Evolutionary conservation across 2,329 filamentous ascomycete genomes (phyloP), one percentile per base, ranked within the genome.

Genomic region (Apiospora marii): DNA sequence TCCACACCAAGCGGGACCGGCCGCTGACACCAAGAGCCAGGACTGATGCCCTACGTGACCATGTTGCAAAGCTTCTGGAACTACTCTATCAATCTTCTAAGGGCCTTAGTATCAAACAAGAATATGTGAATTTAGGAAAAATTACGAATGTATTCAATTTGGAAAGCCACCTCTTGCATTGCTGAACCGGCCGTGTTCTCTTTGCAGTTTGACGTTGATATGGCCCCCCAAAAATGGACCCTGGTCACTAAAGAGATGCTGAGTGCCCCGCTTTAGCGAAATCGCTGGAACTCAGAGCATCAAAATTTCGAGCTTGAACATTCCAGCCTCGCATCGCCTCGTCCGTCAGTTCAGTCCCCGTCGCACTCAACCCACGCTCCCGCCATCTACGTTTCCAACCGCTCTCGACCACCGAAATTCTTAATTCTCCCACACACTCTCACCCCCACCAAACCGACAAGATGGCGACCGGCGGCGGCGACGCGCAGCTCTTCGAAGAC

Each of bases 401-500:
- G 41, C 16, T 14, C 12, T 49, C 48, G 2, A 19, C 43, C 14
- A 46, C 67, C 43, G 22, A 44, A 48, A 10, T 2, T 30, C 43
- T 4, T 4, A 30, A 30, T 4, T 48, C 43, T 10, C 14, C 22
- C 14, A n/a, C 16, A 68, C 24, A n/a, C n/a, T n/a, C 68, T 16
- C 13, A 24, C 8, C 41, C 22, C 24, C 34, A 16, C n/a, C 19
- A n/a, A 61, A 61, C 53, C 14, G 67, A 22, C 24, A 68, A 81
- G 30, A 88, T 88, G 84, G 81, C 85, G 78, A 87, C 85, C 77
- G 91, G 94, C 77, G 91, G 94, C 84, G 92, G 93, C 77, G 96
- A 98, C 85, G 92, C 95, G 73, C 92, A 96, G 80, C 93, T 98
- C 83, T 97, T 97, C 85, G 95, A 98, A 85, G 95, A 97, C 81